phyloP scores from a whole-genome alignment of 2,329 filamentous ascomycete species.

The Epichloe baconii region DNA sequence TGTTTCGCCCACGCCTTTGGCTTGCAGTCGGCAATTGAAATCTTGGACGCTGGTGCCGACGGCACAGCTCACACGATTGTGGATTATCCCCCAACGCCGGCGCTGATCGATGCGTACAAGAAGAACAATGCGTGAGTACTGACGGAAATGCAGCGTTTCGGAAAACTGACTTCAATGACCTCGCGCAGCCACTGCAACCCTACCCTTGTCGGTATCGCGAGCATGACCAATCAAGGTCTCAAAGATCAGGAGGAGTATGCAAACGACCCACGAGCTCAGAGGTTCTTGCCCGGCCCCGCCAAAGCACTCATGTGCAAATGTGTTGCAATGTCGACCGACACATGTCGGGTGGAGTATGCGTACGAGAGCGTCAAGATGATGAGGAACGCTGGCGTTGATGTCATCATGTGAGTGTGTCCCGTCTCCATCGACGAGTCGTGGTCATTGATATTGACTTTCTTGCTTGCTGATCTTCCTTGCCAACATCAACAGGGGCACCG shows the following conservation, averaged over 20 bases:
- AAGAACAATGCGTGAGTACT: constrained; percentile 8
- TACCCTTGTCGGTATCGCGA: constrained; percentile 11
- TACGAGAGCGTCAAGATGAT: constrained; percentile 8
- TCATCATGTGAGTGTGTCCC: constrained; percentile 7
- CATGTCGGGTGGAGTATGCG: constrained; percentile 7
- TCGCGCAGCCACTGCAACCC: constrained; percentile 11
- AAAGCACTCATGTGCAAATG: constrained; percentile 6
- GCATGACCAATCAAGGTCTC: constrained; percentile 13
- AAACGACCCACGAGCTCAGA: constrained; percentile 7
- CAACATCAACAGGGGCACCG: constrained; percentile 6
- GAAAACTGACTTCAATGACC: background rate
- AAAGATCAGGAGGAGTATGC: constrained; percentile 10
- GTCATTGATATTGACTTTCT: background rate
- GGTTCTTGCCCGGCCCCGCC: constrained; percentile 4
- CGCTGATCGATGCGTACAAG: constrained; percentile 12
- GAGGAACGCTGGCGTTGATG: constrained; percentile 6
- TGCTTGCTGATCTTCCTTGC: background rate
- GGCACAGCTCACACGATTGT: constrained; percentile 19
- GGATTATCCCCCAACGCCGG: constrained; percentile 14
- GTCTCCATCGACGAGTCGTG: background rate
- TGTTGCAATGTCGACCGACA: constrained; percentile 2
- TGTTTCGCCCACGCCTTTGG: constrained; percentile 16
- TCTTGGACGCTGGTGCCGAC: constrained; percentile 15
- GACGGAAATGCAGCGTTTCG: background rate
- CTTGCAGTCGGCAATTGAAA: constrained; percentile 14